Conservation (phyloP, 164 flowering plant species). For the Nymphaea colorata region DNA sequence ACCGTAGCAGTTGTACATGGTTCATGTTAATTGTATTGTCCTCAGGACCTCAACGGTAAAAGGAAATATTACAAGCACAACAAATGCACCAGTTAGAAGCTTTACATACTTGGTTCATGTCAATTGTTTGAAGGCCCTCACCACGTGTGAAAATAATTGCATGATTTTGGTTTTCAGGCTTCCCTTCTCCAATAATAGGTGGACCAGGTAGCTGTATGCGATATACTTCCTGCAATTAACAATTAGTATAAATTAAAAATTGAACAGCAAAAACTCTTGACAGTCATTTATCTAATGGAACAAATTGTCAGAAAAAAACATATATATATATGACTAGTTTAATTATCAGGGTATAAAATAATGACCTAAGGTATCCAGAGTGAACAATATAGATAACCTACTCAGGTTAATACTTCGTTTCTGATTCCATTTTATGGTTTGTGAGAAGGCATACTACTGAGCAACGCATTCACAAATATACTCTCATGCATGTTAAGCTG, state of each 20-base stretch:
- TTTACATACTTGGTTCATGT: slow-evolving; percentile 79
- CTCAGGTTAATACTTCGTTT: not conserved
- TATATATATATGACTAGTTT: too few species aligned
- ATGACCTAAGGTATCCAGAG: not conserved
- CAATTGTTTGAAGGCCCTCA: slow-evolving; percentile 88
- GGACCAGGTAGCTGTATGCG: slow-evolving; percentile 93
- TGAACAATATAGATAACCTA: not conserved
- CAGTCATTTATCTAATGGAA: not conserved
- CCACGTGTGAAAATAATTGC: slow-evolving; percentile 94
- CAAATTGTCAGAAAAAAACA: not conserved
- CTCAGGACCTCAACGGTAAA: not conserved
- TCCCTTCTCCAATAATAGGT: slow-evolving; percentile 91
- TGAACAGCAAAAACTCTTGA: not conserved
- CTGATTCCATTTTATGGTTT: not conserved
- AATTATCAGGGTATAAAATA: not conserved
- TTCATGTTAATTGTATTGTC: too few species aligned
- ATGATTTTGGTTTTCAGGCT: slow-evolving; percentile 94
- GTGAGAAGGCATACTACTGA: too few species aligned
- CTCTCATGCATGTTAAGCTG: too few species aligned
- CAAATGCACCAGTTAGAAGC: not conserved
- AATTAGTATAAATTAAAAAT: not conserved
- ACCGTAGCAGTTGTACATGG: not conserved
- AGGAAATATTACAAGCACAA: not conserved
- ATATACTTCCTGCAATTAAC: slow-evolving; percentile 50
- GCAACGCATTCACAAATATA: too few species aligned